Percentiles rank a stretch among this genome's conserved stretches.
Evolutionary conservation across 768 basidiomycete genomes (phyloP).

Genomic region (Russula olivacea): DNA sequence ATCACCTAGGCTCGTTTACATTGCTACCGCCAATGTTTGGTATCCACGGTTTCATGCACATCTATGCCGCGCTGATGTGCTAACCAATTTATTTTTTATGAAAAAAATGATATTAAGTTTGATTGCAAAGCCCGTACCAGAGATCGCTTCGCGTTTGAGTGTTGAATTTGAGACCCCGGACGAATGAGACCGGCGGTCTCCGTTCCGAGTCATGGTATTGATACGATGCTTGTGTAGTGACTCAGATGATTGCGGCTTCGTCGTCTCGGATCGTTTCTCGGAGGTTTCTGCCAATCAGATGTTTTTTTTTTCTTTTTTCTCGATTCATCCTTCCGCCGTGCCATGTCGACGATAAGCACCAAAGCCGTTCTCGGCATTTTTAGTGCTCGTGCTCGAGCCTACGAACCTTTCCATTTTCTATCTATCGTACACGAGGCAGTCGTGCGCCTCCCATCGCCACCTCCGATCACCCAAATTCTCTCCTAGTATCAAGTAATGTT

Average conservation of each 20-base stretch:
- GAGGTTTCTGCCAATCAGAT: slow-evolving; percentile 7
- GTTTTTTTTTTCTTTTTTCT: slow-evolving; percentile 11
- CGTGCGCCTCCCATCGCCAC: slow-evolving; percentile 12
- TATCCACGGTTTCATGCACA: slow-evolving; percentile 15
- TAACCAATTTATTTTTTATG: neutral
- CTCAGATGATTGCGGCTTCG: neutral
- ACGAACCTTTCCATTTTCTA: slow-evolving; percentile 19
- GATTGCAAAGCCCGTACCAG: neutral
- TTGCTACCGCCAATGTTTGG: slow-evolving; percentile 15
- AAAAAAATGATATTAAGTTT: slow-evolving; percentile 16
- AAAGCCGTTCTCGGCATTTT: neutral
- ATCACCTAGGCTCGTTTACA: slow-evolving; percentile 17
- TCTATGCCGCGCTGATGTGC: slow-evolving; percentile 20
- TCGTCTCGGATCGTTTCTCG: neutral
- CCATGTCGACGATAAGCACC: neutral
- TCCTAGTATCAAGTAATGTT: neutral
- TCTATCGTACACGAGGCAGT: slow-evolving; percentile 21
- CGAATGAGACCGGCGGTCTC: slow-evolving; percentile 3
- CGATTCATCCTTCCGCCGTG: neutral
- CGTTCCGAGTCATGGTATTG: slow-evolving; percentile 7
- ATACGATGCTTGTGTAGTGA: neutral
- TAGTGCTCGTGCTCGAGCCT: neutral
- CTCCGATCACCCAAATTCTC: slow-evolving; percentile 11
- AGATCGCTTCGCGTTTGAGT: slow-evolving; percentile 3
- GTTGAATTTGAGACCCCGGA: neutral